A percentile compares a stretch with the other conserved stretches of the same genome.
Conservation (phyloP, 768 basidiomycete species). For the Lactifluus subvellereus region DNA sequence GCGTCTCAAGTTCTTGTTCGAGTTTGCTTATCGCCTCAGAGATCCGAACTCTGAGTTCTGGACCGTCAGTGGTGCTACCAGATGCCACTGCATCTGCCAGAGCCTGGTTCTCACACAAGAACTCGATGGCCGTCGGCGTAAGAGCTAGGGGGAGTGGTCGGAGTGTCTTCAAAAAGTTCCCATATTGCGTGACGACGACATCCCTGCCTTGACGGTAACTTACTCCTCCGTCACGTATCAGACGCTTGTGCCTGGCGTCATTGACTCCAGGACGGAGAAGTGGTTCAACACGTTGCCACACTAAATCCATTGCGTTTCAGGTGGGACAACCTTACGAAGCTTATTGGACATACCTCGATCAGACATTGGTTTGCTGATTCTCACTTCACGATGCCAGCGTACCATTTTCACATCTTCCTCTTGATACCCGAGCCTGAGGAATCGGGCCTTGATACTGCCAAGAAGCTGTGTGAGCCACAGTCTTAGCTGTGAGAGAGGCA, state of each 20-base stretch:
- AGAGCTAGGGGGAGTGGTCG: neutral
- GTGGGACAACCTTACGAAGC: neutral
- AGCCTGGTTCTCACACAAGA: slow-evolving; percentile 1
- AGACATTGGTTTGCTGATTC: slow-evolving; percentile 15
- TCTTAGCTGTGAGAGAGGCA: neutral
- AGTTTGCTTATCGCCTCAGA: neutral
- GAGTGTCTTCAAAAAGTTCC: neutral
- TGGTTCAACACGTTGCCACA: slow-evolving; percentile 12
- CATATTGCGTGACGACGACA: neutral
- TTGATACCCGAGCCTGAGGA: neutral
- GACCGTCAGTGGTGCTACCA: neutral
- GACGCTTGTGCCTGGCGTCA: neutral
- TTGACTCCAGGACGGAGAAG: slow-evolving; percentile 6
- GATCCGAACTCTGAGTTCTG: neutral
- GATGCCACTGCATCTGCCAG: slow-evolving; percentile 4
- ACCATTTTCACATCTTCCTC: slow-evolving; percentile 8
- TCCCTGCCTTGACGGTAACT: neutral
- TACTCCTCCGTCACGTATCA: slow-evolving; percentile 2
- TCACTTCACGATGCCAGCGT: slow-evolving; percentile 16
- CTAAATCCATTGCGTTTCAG: neutral
- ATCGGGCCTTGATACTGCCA: slow-evolving; percentile 10
- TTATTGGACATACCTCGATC: slow-evolving; percentile 7
- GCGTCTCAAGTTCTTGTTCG: neutral
- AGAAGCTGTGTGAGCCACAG: neutral
- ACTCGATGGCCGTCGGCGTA: slow-evolving; percentile 1